Evolutionary conservation across 2,329 filamentous ascomycete genomes (phyloP), one percentile per base, ranked within the genome.

Genomic region (Fusarium tricinctum): DNA sequence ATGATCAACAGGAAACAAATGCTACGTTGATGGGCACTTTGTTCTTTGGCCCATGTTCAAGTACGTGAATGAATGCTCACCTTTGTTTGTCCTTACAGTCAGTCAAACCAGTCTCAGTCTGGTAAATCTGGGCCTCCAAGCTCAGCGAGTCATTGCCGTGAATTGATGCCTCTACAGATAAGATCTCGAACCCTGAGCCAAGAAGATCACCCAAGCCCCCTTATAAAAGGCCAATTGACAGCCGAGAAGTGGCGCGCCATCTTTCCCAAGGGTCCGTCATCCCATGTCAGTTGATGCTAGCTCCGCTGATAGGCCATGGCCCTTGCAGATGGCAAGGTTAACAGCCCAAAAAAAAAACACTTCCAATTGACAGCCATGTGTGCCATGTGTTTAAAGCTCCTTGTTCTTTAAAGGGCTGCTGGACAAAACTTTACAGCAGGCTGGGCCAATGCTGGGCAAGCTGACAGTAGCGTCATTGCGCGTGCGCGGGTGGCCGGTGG

Each of bases 281-380:
- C 58, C 70, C 70, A 64, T 70, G 68, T 52, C 42, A 30, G 42
- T 64, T 60, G 53, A 64, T 52, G 58, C 46, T 66, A 58, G 48
- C 52, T 70, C 56, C 55, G 56, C 63, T 74, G 65, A 74, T 72
- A 73, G 70, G 72, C 50, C 60, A 61, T 38, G 70, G 71, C 72
- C 72, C 72, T 74, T 74, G 72, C 72, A 74, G 72, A 63, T 68
- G 44, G 58, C 67, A 71, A 74, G 72, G 72, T 70, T 72, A 23
- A 54, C 56, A 66, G 49, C 43, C 54, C 28, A 28, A 30, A 55
- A 28, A 30, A 55, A 60, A 69, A 69, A 53, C 57, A 70, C 52
- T 47, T 40, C 66, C 49, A 66, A 70, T 67, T 23, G 63, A 55
- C 30, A 56, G 39, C 55, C 63, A 58, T 58, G 42, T 66, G 44